Evolutionary conservation across 371 early-diverging fungal genomes (phyloP).

Genomic region (Mortierella sp.): DNA sequence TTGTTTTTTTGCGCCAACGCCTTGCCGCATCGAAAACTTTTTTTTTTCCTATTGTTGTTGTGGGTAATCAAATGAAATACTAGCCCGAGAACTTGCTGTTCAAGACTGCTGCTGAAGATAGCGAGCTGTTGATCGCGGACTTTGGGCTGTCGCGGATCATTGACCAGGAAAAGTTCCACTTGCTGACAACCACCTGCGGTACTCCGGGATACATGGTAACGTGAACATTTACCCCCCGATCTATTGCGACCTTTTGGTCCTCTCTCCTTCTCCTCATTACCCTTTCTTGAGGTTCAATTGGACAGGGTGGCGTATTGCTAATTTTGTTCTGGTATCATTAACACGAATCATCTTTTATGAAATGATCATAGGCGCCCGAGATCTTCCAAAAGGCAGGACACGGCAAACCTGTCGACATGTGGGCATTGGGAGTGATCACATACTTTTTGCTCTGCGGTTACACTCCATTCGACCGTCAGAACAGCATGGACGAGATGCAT

Average conservation of each 20-base stretch:
- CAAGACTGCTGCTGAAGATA: slow-evolving; percentile 73
- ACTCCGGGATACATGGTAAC: slow-evolving; percentile 86
- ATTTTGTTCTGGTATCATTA: slow-evolving; percentile 20
- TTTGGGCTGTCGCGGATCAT: slow-evolving; percentile 90
- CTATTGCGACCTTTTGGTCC: slow-evolving; percentile 45
- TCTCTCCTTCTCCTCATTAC: too few species aligned
- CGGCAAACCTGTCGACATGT: slow-evolving; percentile 85
- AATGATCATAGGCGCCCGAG: slow-evolving; percentile 74
- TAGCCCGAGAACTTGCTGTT: slow-evolving; percentile 92
- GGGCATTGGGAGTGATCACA: slow-evolving; percentile 94
- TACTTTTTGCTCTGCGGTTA: slow-evolving; percentile 90
- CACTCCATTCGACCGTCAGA: slow-evolving; percentile 88
- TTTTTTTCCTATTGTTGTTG: neutral
- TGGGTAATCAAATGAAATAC: neutral
- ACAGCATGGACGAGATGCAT: slow-evolving; percentile 68
- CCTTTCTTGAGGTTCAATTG: neutral
- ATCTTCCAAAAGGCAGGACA: slow-evolving; percentile 78
- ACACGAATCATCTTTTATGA: neutral
- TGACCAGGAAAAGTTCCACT: slow-evolving; percentile 80
- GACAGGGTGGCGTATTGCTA: neutral
- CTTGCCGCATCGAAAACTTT: neutral
- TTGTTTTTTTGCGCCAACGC: too few species aligned
- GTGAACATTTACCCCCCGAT: slow-evolving; percentile 37
- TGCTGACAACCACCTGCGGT: slow-evolving; percentile 86
- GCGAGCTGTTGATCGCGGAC: slow-evolving; percentile 86